Conservation (phyloP, 2,329 filamentous ascomycete genomes). For the Hansfordia pulvinata region DNA sequence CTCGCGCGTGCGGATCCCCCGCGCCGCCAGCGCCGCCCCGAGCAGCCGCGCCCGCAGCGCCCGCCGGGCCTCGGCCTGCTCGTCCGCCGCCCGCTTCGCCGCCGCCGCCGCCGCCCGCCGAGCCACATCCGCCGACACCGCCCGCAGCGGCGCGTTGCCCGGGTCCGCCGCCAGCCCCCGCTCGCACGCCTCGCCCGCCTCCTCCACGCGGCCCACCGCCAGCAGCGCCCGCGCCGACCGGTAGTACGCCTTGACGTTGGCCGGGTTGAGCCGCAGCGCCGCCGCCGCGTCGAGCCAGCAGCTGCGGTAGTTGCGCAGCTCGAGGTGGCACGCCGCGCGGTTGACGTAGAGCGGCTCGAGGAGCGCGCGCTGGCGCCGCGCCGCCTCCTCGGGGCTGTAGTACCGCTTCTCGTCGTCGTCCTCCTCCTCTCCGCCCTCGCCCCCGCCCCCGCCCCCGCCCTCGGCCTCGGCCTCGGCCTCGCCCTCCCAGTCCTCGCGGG, state of each 20-base stretch:
- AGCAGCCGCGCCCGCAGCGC: conserved; percentile 48
- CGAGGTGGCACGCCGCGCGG: conserved; percentile 78
- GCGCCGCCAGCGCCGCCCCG: conserved; percentile 48
- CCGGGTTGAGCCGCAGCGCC: conserved; percentile 63
- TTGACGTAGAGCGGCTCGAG: conserved; percentile 75
- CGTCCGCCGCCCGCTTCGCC: conserved; percentile 39
- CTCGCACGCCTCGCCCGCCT: conserved; percentile 68
- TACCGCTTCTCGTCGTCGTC: conserved; percentile 38
- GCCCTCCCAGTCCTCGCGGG: conserved; percentile 18
- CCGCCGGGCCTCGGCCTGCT: conserved; percentile 37
- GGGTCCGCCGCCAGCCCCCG: conserved; percentile 62
- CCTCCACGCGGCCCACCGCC: conserved; percentile 61
- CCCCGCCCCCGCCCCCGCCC: too few species aligned
- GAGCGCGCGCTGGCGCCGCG: conserved; percentile 22
- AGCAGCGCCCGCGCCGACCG: conserved; percentile 69
- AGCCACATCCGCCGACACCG: conserved; percentile 49
- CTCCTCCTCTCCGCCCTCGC: conserved; percentile 36
- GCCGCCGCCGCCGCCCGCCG: conserved; percentile 41
- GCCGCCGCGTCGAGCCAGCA: conserved; percentile 76
- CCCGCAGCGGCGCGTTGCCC: conserved; percentile 51
- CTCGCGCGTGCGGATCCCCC: conserved; percentile 54
- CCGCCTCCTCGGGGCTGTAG: conserved; percentile 26
- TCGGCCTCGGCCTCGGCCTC: conserved; percentile 29
- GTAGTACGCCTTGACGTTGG: conserved; percentile 84
- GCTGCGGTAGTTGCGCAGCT: conserved; percentile 76